Conservation (phyloP, 345 rosid species). For the Camelina neglecta region DNA sequence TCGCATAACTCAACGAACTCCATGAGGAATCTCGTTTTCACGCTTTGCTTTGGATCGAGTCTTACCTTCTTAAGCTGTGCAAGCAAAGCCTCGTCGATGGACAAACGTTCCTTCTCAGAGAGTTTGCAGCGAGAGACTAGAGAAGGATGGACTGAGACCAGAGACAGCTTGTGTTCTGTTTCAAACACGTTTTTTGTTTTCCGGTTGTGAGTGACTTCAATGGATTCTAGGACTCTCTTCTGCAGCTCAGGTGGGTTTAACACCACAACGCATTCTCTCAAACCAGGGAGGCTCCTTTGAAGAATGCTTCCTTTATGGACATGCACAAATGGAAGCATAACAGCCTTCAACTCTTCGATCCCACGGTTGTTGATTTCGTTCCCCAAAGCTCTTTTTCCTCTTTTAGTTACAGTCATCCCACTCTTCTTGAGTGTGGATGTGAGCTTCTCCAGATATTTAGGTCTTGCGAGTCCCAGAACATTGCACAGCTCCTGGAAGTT, state of each 20-base stretch:
- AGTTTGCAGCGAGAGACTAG: conserved; percentile 49
- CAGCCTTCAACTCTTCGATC: conserved; percentile 43
- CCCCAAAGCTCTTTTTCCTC: conserved; percentile 22
- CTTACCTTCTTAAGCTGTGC: conserved; percentile 39
- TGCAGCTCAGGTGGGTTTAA: conserved; percentile 46
- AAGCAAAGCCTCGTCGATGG: conserved; percentile 33
- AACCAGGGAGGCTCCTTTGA: conserved; percentile 70
- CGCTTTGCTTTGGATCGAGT: conserved; percentile 54
- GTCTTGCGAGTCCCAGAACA: conserved; percentile 46
- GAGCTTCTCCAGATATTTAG: conserved; percentile 40
- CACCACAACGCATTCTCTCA: conserved; percentile 48
- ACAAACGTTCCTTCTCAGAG: conserved; percentile 18
- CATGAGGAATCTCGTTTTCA: conserved; percentile 62
- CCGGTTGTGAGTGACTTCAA: conserved; percentile 37
- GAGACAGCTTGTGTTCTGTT: conserved; percentile 48
- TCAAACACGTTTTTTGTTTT: conserved; percentile 36
- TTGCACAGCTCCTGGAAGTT: conserved; percentile 68
- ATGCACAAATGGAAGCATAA: conserved; percentile 68
- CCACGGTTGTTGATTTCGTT: conserved; percentile 32
- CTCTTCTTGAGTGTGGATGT: conserved; percentile 40
- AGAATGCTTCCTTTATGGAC: conserved; percentile 76
- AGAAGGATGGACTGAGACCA: conserved; percentile 71
- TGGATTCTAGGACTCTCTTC: conserved; percentile 42
- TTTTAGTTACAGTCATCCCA: conserved; percentile 42
- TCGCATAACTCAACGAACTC: conserved; percentile 52